Evolutionary conservation across 805 yeast species (phyloP), one percentile per base, ranked within the genome.

Genomic region (Candida endomychidarum): DNA sequence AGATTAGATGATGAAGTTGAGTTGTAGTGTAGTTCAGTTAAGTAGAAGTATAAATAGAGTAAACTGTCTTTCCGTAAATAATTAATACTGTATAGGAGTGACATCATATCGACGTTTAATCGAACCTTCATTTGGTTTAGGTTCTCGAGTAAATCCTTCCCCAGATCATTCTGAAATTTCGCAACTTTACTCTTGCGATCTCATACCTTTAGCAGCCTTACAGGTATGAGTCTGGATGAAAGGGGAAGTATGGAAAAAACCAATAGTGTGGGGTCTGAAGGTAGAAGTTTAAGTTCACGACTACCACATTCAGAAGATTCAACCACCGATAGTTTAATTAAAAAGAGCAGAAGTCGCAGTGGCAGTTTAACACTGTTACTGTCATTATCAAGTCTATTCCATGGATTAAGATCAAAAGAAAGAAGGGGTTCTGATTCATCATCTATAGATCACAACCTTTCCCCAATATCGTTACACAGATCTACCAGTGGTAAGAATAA

Each of bases 1-100:
- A 77, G 96, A 61, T 68, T 82, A 46, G 90, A 83, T 20, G 42
- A 39, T 27, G 36, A 40, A 23, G 32, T 40, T 12, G 22, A 35
- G 16, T 29, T 40, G 7, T 40, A 34, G 23, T n/a, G 18, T 28
- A 15, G 8, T 24, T 10, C 8, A 5, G n/a, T 10, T 24, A 24
- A 10, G 27, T 24, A 10, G 23, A n/a, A n/a, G n/a, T n/a, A n/a
- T n/a, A n/a, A n/a, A n/a, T n/a, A n/a, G n/a, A n/a, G n/a, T n/a
- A n/a, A n/a, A n/a, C n/a, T n/a, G n/a, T n/a, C n/a, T n/a, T n/a
- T n/a, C n/a, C n/a, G n/a, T n/a, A n/a, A n/a, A n/a, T n/a, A n/a
- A n/a, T n/a, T n/a, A n/a, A n/a, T n/a, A n/a, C n/a, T n/a, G n/a
- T n/a, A n/a, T n/a, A n/a, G n/a, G n/a, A n/a, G n/a, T n/a, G n/a